Evolutionary conservation across 768 basidiomycete species (phyloP).

Genomic region (Suillus bovinus): DNA sequence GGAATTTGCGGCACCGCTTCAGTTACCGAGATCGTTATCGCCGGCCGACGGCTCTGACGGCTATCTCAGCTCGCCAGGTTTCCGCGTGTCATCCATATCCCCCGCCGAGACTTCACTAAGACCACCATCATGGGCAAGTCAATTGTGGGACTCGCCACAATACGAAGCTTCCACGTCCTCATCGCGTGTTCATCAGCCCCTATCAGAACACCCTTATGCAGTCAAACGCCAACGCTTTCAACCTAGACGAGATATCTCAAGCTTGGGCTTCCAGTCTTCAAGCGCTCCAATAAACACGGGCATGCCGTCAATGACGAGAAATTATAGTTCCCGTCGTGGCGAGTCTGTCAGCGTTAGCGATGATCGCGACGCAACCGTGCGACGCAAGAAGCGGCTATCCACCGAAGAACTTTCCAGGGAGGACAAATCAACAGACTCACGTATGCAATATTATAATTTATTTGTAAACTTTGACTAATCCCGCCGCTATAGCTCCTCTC

Average conservation of each 20-base stretch:
- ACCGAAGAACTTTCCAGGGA: constrained; percentile 39
- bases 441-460: constrained; percentile 42
- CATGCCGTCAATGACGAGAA: constrained; percentile 50
- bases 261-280: constrained; percentile 66
- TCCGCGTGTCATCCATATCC: constrained; percentile 55
- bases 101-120: constrained; percentile 60
- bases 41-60: constrained; percentile 57
- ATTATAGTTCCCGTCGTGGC: constrained; percentile 61
- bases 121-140: constrained; percentile 65
- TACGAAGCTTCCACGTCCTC: constrained; percentile 46
- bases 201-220: constrained; percentile 41
- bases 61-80: constrained; percentile 39
- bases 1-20: constrained; percentile 59
- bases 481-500: constrained; percentile 49
- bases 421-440: constrained; percentile 43
- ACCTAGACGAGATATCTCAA: constrained; percentile 40
- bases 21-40: constrained; percentile 62
- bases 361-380: constrained; percentile 74
- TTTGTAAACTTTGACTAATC: constrained; percentile 30
- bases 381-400: constrained; percentile 52
- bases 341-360: constrained; percentile 62
- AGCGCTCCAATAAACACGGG: constrained; percentile 63
- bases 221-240: constrained; percentile 39
- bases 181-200: constrained; percentile 49
- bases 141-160: constrained; percentile 60